Base-by-base conservation (phyloP, 73 alveolate species). In the Symbiodinium pilosum region DNA sequence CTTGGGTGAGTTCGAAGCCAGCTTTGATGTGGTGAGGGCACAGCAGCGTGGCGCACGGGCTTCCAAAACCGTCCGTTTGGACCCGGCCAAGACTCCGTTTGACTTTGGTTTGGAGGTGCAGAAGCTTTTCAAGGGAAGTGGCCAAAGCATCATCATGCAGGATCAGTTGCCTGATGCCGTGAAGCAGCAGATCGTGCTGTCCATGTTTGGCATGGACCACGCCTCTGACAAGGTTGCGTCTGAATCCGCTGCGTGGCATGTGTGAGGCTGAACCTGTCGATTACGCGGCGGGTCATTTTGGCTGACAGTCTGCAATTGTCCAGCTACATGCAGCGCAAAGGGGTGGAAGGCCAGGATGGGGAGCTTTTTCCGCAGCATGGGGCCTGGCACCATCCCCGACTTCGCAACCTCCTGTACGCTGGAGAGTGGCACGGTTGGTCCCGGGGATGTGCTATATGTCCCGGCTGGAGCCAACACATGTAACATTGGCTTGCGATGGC, bases 311-410 rank as follows among this genome's bases (percentile, higher is more conserved):
- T 84, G n/a, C 92, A 84, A 71, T 42, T 84, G 39, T 40, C 42
- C 73, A 71, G 92, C 38, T 84, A n/a, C 92, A 84, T 84, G 92
- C 92, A 84, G 41, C 92, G 92, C 28, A 84, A 84, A 51, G 71
- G 71, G 14, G 92, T 84, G 71, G 32, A 41, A 7, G 92, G 92
- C 41, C 41, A 36, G 92, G 68, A 84, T 84, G 64, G 14, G 43
- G 21, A 16, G 43, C 68, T 84, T 42, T 28, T 24, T 84, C 92
- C 64, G 71, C 39, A 21, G 73, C 64, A 11, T 84, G 92, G 32
- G 43, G 36, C 43, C 18, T 20, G 43, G 73, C 6, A 40, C 42
- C 20, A 18, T 84, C 64, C 21, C 34, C 32, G 92, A 84, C 26
- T 43, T 42, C 73, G 12, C 20, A 40, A 21, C 40, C 12, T n/a